These are phyloP conservation scores for Lactifluus subvellereus DNA, from an alignment of 768 basidiomycete species.

Conservation along the genomic window DNA sequence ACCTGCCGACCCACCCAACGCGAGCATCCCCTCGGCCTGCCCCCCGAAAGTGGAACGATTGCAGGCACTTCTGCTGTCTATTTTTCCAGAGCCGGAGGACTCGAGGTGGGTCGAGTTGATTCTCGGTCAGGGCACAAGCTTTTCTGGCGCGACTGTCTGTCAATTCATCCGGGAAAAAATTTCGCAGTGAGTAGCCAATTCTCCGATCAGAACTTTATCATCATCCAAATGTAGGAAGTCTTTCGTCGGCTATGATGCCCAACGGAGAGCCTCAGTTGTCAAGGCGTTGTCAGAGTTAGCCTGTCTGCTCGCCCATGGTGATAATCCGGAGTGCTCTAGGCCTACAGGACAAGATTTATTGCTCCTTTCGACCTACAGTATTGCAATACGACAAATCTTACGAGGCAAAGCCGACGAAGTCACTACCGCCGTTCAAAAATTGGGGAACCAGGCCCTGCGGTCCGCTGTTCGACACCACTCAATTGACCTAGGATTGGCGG, in stretches of 20 bases:
- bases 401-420: conserved; percentile 44
- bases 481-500: conserved; percentile 23
- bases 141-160: conserved; percentile 1
- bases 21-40: neutral
- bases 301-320: conserved; percentile 16
- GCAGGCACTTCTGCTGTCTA: conserved; percentile 1
- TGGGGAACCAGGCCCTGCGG: conserved; percentile 38
- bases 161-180: conserved; percentile 6
- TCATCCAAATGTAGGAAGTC: conserved; percentile 8
- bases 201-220: neutral
- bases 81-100: conserved; percentile 14
- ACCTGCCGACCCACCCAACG: neutral
- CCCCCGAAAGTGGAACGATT: neutral
- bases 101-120: neutral
- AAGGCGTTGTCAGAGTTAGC: conserved; percentile 15
- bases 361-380: conserved; percentile 33
- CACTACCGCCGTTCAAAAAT: conserved; percentile 41
- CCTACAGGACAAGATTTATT: conserved; percentile 12
- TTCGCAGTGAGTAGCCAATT: conserved; percentile 7
- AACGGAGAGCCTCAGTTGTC: conserved; percentile 3
- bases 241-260: conserved; percentile 6
- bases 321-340: conserved; percentile 17
- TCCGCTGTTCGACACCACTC: conserved; percentile 41
- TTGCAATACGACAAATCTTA: conserved; percentile 38
- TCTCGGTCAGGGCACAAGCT: neutral